phyloP scores from a whole-genome alignment of 2,329 filamentous ascomycete genomes.

The Ophiosphaerella narmari region DNA sequence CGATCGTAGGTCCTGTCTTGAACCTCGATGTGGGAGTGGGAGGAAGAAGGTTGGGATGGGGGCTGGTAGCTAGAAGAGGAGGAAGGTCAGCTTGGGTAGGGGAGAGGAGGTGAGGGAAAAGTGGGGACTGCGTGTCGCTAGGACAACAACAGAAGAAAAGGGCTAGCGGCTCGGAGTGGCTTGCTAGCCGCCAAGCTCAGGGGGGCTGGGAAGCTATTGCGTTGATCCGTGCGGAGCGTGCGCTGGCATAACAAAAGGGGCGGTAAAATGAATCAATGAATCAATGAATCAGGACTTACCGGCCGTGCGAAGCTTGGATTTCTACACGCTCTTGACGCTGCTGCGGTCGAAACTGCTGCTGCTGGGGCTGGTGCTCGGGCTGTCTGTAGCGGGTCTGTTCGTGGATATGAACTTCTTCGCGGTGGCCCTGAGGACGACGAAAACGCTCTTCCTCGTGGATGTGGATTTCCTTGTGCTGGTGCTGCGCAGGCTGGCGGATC shows the following conservation, averaged over 20 bases:
- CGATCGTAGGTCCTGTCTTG: constrained; percentile 58
- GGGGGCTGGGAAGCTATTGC: constrained; percentile 36
- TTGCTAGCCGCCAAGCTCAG: constrained; percentile 41
- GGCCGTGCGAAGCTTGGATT: constrained; percentile 31
- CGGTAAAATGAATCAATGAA: constrained; percentile 12
- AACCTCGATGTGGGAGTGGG: constrained; percentile 69
- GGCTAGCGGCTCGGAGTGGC: constrained; percentile 38
- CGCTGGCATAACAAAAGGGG: constrained; percentile 30
- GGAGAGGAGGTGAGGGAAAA: constrained; percentile 46
- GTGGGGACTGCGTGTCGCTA: constrained; percentile 45
- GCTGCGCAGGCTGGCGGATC: constrained; percentile 69
- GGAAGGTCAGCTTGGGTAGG: constrained; percentile 45
- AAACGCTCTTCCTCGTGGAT: constrained; percentile 77
- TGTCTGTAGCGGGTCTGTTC: constrained; percentile 38
- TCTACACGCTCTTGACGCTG: constrained; percentile 31
- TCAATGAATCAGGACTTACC: constrained; percentile 36
- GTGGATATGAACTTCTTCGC: constrained; percentile 42
- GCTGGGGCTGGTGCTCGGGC: constrained; percentile 16
- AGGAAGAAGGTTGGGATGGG: constrained; percentile 49
- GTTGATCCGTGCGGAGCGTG: constrained; percentile 35
- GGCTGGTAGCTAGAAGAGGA: constrained; percentile 58
- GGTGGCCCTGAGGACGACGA: constrained; percentile 67
- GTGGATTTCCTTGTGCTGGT: constrained; percentile 65
- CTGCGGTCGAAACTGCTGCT: neutral
- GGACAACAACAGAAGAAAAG: constrained; percentile 46